A percentile compares a stretch with the other conserved stretches of the same genome.
Evolutionary conservation across 108 stramenopile genomes (phyloP).

Genomic region (Nannochloropsis gaditana): DNA sequence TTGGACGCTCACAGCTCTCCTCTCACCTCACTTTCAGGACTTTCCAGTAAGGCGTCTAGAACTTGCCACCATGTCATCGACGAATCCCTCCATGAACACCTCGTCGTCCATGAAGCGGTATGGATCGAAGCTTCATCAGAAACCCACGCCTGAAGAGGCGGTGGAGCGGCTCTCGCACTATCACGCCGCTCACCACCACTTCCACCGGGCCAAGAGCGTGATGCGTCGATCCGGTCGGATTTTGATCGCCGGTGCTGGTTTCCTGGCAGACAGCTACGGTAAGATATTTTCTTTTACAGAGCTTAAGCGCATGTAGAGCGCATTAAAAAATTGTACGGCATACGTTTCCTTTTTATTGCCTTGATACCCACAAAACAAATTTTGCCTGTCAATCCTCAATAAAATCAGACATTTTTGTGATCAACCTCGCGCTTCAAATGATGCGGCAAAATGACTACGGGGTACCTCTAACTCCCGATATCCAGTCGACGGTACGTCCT

Average conservation of each 20-base stretch:
- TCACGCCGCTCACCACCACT: conserved; percentile 1
- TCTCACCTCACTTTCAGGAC: too few relatives aligned
- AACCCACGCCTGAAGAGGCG: not conserved
- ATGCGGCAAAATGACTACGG: not conserved
- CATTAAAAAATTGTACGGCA: too few relatives aligned
- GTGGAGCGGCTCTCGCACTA: not conserved
- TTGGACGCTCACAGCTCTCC: too few relatives aligned
- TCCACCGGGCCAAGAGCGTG: conserved; percentile 19
- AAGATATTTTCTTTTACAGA: too few relatives aligned
- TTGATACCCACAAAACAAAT: too few relatives aligned
- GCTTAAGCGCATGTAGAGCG: too few relatives aligned
- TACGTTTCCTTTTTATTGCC: too few relatives aligned
- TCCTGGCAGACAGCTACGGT: conserved; percentile 17
- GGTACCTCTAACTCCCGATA: not conserved
- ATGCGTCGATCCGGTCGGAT: not conserved
- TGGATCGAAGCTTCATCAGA: not conserved
- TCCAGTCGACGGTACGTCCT: not conserved
- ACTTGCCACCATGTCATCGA: too few relatives aligned
- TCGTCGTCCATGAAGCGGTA: not conserved
- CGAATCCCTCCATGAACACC: too few relatives aligned
- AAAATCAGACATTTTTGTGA: not conserved
- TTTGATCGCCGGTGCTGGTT: not conserved
- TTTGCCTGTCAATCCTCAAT: too few relatives aligned
- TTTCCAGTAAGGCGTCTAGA: too few relatives aligned
- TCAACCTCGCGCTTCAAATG: conserved; percentile 5